Conservation (phyloP, 129 eudicot genomes). For the Tanacetum coccineum region DNA sequence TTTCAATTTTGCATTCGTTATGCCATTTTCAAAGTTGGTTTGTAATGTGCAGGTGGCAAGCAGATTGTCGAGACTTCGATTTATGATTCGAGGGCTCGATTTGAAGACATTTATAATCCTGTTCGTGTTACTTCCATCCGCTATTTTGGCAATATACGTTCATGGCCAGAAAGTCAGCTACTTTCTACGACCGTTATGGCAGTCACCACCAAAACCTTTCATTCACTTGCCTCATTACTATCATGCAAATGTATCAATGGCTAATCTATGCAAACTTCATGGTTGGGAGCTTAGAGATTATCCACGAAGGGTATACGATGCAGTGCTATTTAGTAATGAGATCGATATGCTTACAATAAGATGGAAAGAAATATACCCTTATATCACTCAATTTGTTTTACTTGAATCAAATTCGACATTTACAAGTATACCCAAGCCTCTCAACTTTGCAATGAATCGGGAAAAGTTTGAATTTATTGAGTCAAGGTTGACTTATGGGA, state of each 20-base stretch:
- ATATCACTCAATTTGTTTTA: conserved; percentile 62
- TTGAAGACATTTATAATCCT: conserved; percentile 33
- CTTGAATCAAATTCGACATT: conserved; percentile 75
- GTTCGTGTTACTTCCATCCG: conserved; percentile 38
- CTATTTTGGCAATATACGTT: conserved; percentile 41
- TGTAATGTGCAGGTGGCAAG: conserved; percentile 25
- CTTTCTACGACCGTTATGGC: conserved; percentile 71
- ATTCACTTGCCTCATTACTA: conserved; percentile 54
- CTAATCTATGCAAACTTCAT: conserved; percentile 59
- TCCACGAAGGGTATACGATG: conserved; percentile 69
- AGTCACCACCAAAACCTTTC: conserved; percentile 74
- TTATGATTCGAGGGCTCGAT: conserved; percentile 49
- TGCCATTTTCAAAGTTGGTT: background rate
- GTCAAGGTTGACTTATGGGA: conserved; percentile 68
- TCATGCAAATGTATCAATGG: conserved; percentile 57
- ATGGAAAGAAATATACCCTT: conserved; percentile 78
- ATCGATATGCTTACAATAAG: conserved; percentile 70
- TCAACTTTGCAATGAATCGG: conserved; percentile 43
- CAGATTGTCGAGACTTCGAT: conserved; percentile 46
- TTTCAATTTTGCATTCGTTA: background rate
- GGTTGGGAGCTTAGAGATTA: conserved; percentile 71
- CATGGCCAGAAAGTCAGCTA: conserved; percentile 67
- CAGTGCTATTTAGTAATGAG: conserved; percentile 70
- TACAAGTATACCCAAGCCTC: conserved; percentile 53
- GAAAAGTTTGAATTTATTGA: conserved; percentile 51